Conservation (phyloP, 441 rosid species). For the Adansonia madagascariensis region DNA sequence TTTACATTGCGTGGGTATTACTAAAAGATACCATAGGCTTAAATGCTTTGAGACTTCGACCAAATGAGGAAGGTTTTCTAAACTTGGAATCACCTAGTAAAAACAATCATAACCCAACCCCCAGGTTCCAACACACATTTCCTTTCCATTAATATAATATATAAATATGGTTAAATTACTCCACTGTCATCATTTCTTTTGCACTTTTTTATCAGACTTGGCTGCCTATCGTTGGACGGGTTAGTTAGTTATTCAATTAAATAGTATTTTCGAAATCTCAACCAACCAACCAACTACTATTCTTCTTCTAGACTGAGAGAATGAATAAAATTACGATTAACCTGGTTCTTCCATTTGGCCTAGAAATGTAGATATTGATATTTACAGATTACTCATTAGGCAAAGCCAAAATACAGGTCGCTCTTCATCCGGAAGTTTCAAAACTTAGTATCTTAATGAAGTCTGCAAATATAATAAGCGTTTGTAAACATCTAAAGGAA, state of each 20-base stretch:
- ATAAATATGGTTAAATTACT: conserved; percentile 21
- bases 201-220: conserved; percentile 15
- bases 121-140: too few relatives aligned
- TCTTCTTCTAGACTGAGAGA: neutral
- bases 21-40: neutral
- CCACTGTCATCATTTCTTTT: conserved; percentile 30
- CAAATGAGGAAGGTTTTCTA: conserved; percentile 18
- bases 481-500: neutral
- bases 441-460: neutral
- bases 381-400: neutral
- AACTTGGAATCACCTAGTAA: neutral
- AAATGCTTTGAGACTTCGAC: neutral
- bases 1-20: neutral
- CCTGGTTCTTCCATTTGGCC: too few relatives aligned
- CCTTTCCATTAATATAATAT: neutral
- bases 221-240: conserved; percentile 30
- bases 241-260: conserved; percentile 7
- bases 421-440: neutral
- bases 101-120: too few relatives aligned
- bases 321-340: too few relatives aligned
- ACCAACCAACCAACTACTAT: conserved; percentile 4
- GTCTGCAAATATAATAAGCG: neutral
- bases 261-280: neutral
- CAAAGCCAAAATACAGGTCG: too few relatives aligned
- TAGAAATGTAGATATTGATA: neutral